These are phyloP conservation scores for Cryptosporidium ryanae DNA, from an alignment of 169 alveolate genomes.

Conservation along the genomic window DNA sequence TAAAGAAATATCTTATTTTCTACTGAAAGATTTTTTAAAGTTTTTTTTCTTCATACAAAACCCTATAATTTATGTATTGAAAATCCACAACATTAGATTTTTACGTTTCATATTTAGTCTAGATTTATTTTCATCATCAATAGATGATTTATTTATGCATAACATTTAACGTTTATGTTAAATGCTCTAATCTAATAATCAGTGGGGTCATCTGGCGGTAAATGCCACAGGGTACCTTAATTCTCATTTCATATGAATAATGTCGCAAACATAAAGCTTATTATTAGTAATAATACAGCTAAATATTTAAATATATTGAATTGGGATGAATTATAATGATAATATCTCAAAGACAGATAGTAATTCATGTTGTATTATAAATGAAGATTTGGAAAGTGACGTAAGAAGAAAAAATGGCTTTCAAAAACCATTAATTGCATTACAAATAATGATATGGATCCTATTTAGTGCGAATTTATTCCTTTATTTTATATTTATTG, in stretches of 20 bases:
- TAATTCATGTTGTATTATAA: constrained; percentile 58
- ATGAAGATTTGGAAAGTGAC: constrained; percentile 49
- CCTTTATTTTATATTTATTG: constrained; percentile 24
- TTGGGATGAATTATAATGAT: constrained; percentile 35
- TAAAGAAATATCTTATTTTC: too few relatives aligned
- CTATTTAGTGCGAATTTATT: constrained; percentile 45
- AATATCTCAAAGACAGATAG: constrained; percentile 6
- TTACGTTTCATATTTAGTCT: too few relatives aligned
- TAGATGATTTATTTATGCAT: not conserved
- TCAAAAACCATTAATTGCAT: constrained; percentile 63
- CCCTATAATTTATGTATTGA: too few relatives aligned
- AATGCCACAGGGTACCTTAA: not conserved
- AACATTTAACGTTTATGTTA: not conserved
- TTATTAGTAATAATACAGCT: constrained; percentile 13
- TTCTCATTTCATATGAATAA: constrained; percentile 1
- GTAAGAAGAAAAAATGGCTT: constrained; percentile 68
- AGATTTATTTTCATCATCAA: too few relatives aligned
- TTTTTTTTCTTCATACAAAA: too few relatives aligned
- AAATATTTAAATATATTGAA: not conserved
- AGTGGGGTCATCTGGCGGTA: constrained; percentile 26
- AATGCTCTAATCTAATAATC: constrained; percentile 1
- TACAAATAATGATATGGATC: constrained; percentile 70
- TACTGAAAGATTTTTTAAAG: too few relatives aligned
- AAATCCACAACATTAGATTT: too few relatives aligned
- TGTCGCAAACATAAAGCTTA: not conserved